Evolutionary conservation across 208 protist species (phyloP), one percentile per base, ranked within the genome.

Genomic region (Acanthamoeba royreba): DNA sequence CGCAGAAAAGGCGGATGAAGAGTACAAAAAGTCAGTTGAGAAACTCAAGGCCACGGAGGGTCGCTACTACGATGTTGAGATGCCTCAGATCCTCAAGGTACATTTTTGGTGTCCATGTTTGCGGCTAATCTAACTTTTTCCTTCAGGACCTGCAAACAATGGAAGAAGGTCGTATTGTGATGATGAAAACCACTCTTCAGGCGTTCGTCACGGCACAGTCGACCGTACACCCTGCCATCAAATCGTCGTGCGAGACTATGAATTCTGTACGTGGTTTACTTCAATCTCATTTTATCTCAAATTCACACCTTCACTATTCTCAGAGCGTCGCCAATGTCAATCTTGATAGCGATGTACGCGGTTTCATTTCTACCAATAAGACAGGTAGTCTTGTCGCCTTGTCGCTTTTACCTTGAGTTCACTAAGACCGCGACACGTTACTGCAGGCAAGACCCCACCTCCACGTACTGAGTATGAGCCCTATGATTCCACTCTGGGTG

Each of bases 401-500:
- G n/a, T n/a, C n/a, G n/a, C n/a, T n/a, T n/a, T n/a, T n/a, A n/a
- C n/a, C n/a, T n/a, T n/a, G n/a, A n/a, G n/a, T 11, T 5, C 61
- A 35, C 61, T 2, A 9, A 72, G 17, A 4, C 31, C 19, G 31
- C 11, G 15, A 28, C 63, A 42, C 22, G 40, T 28, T 13, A 13
- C 13, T 33, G 3, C 11, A 11, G 72, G 52, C 42, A 88, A 88
- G 81, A 53, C 81, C 22, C 45, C 45, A 15, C 81, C 81, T 3
- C 46, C 81, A 9, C 81, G 81, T 49, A 66, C 47, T 49, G 47
- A 88, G 31, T 88, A 88, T 49, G 47, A 88, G 35, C 22, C 81
- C 81, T 88, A 88, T 49, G 81, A 88, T 43, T 88, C 81, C 17
- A 49, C 15, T 9, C 52, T 88, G 81, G 81, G 81, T 31, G 81